Evolutionary conservation across 2,329 filamentous ascomycete species (phyloP).

Genomic region (Dactylella cylindrospora): DNA sequence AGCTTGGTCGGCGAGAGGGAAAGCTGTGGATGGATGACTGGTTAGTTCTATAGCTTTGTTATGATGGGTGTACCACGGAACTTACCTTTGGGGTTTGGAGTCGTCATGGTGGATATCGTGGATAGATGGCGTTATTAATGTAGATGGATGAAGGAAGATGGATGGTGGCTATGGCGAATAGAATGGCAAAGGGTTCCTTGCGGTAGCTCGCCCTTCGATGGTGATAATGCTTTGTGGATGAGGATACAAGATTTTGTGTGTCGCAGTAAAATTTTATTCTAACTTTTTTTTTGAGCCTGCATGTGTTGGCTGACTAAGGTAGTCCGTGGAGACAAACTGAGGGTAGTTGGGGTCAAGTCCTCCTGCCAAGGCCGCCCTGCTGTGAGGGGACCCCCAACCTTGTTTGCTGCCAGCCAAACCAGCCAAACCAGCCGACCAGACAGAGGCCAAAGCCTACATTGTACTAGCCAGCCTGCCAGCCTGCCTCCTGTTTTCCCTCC

Average conservation of each 20-base stretch:
- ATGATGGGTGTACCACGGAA: background rate
- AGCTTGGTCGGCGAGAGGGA: slow-evolving; percentile 63
- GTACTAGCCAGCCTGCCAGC: slow-evolving; percentile 9
- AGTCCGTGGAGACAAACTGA: no score
- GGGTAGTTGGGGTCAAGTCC: no score
- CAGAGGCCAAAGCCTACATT: slow-evolving; percentile 12
- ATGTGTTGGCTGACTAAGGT: no score
- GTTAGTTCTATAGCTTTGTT: slow-evolving; percentile 14
- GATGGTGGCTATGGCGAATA: background rate
- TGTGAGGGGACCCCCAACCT: slow-evolving; percentile 8
- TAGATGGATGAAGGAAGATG: background rate
- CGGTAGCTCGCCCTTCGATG: slow-evolving; percentile 54
- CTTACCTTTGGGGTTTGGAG: slow-evolving; percentile 48
- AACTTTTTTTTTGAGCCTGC: no score
- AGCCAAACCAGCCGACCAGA: slow-evolving; percentile 29
- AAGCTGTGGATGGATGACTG: slow-evolving; percentile 44
- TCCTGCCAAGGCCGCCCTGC: no score
- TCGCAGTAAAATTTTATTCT: no score
- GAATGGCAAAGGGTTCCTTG: slow-evolving; percentile 54
- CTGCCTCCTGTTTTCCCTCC: slow-evolving; percentile 6
- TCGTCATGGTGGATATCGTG: slow-evolving; percentile 41
- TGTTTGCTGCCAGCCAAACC: no score
- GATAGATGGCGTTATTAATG: background rate
- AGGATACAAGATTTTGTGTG: slow-evolving; percentile 38
- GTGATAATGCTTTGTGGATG: slow-evolving; percentile 44